Base-by-base conservation (phyloP, 148 eudicot genomes). In the Fagopyrum esculentum region DNA sequence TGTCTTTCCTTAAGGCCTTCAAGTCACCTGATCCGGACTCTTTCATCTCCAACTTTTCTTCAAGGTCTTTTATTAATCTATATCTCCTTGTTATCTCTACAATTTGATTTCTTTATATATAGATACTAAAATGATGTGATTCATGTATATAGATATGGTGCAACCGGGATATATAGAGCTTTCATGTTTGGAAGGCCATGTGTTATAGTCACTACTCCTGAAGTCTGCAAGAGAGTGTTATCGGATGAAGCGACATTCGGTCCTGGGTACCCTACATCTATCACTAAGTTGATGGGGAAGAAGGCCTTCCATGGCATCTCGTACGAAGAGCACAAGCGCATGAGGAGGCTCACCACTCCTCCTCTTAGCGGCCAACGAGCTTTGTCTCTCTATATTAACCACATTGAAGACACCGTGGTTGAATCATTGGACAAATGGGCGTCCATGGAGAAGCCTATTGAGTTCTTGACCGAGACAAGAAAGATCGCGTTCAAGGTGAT, bases 381-480 rank as follows among this genome's bases (percentile, higher is more conserved):
- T 9, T 51, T 85, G 72, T 80, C 85, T 3, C 47, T 73, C 29
- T 85, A 85, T 76, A 46, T 80, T 6, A 80, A 48, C 26, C 81
- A 82, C 50, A 82, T 82, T 17, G 85, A 82, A 60, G 71, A 74
- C 9, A 70, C 72, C 16, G 76, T 73, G 45, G 66, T 73, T 16
- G 11, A 30, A 6, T 77, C 85, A 2, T 45, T 84, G 29, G 81
- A 82, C 9, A 78, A 73, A 40, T 83, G 86, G 86, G 61, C 81
- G 40, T 69, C 40, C 75, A 56, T 52, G 56, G 78, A 79, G 5
- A 17, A 30, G 35, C 81, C 80, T 5, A 74, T 87, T 13, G 82
- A 88, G 86, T 86, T 86, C 73, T 82, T 88, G 68, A 82, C 85
- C 9, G 78, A 86, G 59, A 77, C 81, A 52, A 80, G 89, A 77